Evolutionary conservation across 2,329 filamentous ascomycete genomes (phyloP).

Genomic region (Fusarium marasasianum): DNA sequence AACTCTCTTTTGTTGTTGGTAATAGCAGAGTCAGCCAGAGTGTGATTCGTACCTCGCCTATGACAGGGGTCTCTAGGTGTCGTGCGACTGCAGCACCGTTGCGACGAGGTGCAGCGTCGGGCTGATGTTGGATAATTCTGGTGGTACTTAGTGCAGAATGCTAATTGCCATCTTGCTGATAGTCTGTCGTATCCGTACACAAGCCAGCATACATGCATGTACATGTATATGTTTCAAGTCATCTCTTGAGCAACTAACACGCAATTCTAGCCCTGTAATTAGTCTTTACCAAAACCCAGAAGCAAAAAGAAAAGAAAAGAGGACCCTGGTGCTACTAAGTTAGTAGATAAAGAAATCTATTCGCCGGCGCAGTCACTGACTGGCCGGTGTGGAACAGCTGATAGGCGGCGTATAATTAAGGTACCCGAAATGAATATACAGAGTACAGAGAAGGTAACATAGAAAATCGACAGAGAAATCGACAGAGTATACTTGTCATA

Average conservation of each 20-base stretch:
- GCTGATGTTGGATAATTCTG: constrained; percentile 18
- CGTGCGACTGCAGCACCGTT: constrained; percentile 41
- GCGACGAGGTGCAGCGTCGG: constrained; percentile 30
- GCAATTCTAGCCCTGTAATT: background rate
- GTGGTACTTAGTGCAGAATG: constrained; percentile 1
- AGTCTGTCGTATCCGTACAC: background rate
- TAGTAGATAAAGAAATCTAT: background rate
- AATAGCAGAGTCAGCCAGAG: constrained; percentile 10
- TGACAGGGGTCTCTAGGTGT: constrained; percentile 33
- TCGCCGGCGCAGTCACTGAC: constrained; percentile 4
- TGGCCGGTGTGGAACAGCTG: constrained; percentile 26
- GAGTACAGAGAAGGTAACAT: background rate
- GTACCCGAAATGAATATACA: constrained; percentile 29
- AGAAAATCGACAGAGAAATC: background rate
- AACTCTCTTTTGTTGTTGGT: background rate
- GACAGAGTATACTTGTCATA: background rate
- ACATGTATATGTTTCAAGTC: background rate
- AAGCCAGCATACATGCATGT: background rate
- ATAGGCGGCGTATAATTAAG: constrained; percentile 38
- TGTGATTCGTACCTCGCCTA: constrained; percentile 35
- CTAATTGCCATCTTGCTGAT: background rate
- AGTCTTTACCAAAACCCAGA: background rate
- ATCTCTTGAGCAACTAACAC: background rate
- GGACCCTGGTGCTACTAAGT: background rate
- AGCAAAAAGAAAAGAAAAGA: background rate